phyloP scores from a whole-genome alignment of 2,329 filamentous ascomycete genomes.

The Sporothrix protearum region DNA sequence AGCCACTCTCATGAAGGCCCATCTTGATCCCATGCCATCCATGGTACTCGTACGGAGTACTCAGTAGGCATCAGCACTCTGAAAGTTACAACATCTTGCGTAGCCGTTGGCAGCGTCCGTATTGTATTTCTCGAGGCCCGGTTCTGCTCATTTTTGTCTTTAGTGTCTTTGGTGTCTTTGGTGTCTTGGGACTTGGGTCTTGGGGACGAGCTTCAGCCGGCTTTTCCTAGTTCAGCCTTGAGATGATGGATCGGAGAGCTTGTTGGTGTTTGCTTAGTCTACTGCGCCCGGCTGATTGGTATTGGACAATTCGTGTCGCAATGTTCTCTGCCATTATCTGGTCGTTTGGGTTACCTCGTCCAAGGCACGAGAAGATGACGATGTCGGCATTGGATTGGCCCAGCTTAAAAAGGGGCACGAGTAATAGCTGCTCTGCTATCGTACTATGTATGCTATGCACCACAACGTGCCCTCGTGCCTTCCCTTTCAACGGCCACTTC shows the following conservation, averaged over 20 bases:
- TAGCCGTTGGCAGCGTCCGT: background rate
- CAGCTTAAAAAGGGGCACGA: background rate
- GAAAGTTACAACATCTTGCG: background rate
- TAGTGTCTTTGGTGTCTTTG: background rate
- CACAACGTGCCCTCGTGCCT: background rate
- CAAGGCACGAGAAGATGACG: background rate
- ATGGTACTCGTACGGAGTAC: background rate
- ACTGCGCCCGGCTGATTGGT: background rate
- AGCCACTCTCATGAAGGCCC: background rate
- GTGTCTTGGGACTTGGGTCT: background rate
- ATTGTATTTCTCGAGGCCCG: conserved; percentile 19
- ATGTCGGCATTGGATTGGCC: background rate
- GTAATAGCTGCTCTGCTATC: background rate
- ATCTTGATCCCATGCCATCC: too few species aligned
- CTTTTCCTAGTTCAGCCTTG: conserved; percentile 10
- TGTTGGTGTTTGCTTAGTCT: background rate
- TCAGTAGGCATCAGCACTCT: background rate
- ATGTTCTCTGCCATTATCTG: background rate
- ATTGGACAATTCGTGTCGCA: background rate
- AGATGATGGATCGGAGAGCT: background rate
- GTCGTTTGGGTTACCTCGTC: background rate
- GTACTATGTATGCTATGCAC: too few species aligned
- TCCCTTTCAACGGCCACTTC: background rate
- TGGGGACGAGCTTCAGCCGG: conserved; percentile 1
- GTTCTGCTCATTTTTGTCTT: background rate